phyloP scores from a whole-genome alignment of 2,329 filamentous ascomycete genomes.

The Plenodomus biglobosus region DNA sequence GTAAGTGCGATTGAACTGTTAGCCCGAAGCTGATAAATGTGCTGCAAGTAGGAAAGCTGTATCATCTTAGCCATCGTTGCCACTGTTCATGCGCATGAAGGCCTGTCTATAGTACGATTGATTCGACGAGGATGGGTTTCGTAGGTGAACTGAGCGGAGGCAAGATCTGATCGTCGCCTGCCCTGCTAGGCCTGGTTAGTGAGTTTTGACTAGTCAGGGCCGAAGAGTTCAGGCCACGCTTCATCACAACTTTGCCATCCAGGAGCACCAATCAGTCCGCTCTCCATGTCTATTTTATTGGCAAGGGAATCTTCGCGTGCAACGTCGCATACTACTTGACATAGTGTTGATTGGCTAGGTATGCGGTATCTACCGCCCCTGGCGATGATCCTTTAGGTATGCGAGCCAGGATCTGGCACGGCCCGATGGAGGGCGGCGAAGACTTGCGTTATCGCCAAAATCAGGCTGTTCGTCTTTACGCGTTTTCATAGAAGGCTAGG shows the following conservation, averaged over 20 bases:
- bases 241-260: neutral
- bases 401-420: conserved; percentile 9
- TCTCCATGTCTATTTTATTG: conserved; percentile 2
- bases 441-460: conserved; percentile 11
- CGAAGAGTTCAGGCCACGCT: conserved; percentile 6
- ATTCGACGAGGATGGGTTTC: neutral
- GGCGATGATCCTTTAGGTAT: conserved; percentile 16
- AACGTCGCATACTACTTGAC: neutral
- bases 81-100: no score
- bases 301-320: conserved; percentile 4
- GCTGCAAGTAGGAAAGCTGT: no score
- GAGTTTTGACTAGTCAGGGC: conserved; percentile 2
- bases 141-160: neutral
- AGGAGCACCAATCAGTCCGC: neutral
- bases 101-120: neutral
- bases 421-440: conserved; percentile 12
- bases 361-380: conserved; percentile 12
- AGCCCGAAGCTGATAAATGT: no score
- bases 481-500: conserved; percentile 1
- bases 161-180: conserved; percentile 11
- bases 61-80: no score
- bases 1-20: no score
- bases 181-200: conserved; percentile 1
- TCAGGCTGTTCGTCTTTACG: conserved; percentile 11
- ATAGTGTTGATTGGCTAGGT: conserved; percentile 13